Conservation (phyloP, 2,329 filamentous ascomycete genomes). For the Didymella glomerata region DNA sequence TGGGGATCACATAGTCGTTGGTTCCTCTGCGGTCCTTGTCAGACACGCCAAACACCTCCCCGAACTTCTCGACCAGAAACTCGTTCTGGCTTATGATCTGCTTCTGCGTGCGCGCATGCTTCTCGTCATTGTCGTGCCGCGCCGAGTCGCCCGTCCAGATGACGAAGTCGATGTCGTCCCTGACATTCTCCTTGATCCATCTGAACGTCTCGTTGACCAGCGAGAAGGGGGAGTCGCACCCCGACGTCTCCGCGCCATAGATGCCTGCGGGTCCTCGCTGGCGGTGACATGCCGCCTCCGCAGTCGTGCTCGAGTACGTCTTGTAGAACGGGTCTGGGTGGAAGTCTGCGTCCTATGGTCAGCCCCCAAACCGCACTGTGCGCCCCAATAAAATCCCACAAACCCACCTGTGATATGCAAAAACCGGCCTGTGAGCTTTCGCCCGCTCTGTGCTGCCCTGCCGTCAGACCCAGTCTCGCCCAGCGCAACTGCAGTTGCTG, state of each 20-base stretch:
- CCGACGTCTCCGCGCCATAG: slow-evolving; percentile 85
- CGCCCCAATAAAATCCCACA: slow-evolving; percentile 9
- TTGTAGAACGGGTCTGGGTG: slow-evolving; percentile 92
- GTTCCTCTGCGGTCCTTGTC: slow-evolving; percentile 57
- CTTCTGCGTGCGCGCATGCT: slow-evolving; percentile 74
- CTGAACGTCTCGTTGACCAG: slow-evolving; percentile 88
- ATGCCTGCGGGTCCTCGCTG: slow-evolving; percentile 78
- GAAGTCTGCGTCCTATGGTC: slow-evolving; percentile 69
- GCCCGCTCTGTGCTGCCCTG: slow-evolving; percentile 26
- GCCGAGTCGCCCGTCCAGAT: slow-evolving; percentile 93
- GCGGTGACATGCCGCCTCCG: slow-evolving; percentile 78
- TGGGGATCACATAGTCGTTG: slow-evolving; percentile 72
- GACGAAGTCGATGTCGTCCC: slow-evolving; percentile 84
- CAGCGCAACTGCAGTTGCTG: slow-evolving; percentile 22
- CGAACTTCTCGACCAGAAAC: slow-evolving; percentile 77
- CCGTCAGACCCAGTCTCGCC: slow-evolving; percentile 21
- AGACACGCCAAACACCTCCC: slow-evolving; percentile 69
- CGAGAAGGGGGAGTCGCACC: slow-evolving; percentile 84
- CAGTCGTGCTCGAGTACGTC: slow-evolving; percentile 74
- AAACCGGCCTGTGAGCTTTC: slow-evolving; percentile 69
- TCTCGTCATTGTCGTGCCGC: slow-evolving; percentile 86
- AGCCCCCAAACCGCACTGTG: slow-evolving; percentile 4
- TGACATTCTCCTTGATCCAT: slow-evolving; percentile 83
- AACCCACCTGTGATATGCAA: slow-evolving; percentile 83
- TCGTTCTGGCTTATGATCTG: slow-evolving; percentile 83